phyloP scores from a whole-genome alignment of 2,329 filamentous ascomycete species.

The Ophiostoma himal-ulmi region DNA sequence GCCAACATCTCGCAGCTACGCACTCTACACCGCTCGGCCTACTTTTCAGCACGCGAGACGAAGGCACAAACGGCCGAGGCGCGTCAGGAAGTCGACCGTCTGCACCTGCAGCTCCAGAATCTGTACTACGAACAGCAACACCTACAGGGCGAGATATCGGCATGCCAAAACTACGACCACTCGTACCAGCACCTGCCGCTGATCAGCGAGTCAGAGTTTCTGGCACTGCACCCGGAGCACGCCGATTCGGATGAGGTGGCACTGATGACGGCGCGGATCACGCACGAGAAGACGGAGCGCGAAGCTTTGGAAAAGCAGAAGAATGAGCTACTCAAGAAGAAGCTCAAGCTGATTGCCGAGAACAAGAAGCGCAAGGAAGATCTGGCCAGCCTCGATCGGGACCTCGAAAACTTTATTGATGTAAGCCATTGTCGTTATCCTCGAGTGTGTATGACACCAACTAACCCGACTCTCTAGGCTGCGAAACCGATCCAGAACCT shows the following conservation, averaged over 20 bases:
- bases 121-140: conserved; percentile 94
- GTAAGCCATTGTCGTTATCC: conserved; percentile 41
- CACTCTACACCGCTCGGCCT: conserved; percentile 73
- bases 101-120: conserved; percentile 92
- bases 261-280: conserved; percentile 83
- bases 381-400: conserved; percentile 80
- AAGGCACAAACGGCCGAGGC: conserved; percentile 82
- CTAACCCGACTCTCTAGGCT: conserved; percentile 46
- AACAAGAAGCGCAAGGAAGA: conserved; percentile 95
- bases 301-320: conserved; percentile 80
- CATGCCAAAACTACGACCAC: conserved; percentile 89
- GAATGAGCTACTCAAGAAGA: conserved; percentile 64
- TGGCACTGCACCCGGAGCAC: conserved; percentile 69
- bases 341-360: conserved; percentile 57
- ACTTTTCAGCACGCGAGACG: conserved; percentile 74
- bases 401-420: conserved; percentile 90
- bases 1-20: conserved; percentile 75
- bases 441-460: background rate
- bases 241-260: conserved; percentile 67
- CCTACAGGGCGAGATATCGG: conserved; percentile 79
- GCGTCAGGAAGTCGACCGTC: conserved; percentile 80
- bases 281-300: conserved; percentile 80
- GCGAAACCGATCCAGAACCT: conserved; percentile 83
- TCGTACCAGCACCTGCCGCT: conserved; percentile 82
- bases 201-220: conserved; percentile 75